Conservation (phyloP, 2,329 filamentous ascomycete genomes). For the Fusarium robinianum region DNA sequence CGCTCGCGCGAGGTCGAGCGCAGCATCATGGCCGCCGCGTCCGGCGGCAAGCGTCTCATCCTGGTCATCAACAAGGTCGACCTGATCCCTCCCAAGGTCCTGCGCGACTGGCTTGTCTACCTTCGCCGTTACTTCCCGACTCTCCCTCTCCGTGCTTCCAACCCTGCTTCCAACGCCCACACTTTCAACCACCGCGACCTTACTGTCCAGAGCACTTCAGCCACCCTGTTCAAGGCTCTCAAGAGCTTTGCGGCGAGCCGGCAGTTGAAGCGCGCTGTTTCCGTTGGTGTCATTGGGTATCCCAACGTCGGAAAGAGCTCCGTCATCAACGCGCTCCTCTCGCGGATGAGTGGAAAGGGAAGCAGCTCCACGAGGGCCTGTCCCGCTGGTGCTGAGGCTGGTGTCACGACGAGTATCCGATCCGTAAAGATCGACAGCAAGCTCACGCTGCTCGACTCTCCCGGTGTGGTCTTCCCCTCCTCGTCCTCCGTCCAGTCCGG, state of each 20-base stretch:
- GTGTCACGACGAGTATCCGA: constrained; percentile 85
- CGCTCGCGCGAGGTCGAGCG: constrained; percentile 89
- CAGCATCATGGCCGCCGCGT: constrained; percentile 85
- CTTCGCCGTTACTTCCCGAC: constrained; percentile 90
- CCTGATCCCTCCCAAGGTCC: constrained; percentile 77
- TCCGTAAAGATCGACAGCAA: constrained; percentile 95
- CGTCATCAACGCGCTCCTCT: constrained; percentile 90
- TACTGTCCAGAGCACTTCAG: constrained; percentile 82
- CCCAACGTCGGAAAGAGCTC: constrained; percentile 97
- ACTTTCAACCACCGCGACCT: constrained; percentile 92
- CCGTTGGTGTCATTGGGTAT: constrained; percentile 92
- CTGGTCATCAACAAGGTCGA: constrained; percentile 96
- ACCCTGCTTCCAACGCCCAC: constrained; percentile 80
- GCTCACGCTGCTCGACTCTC: constrained; percentile 89
- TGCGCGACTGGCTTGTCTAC: constrained; percentile 83
- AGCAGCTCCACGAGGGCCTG: constrained; percentile 66
- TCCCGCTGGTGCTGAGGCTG: constrained; percentile 87
- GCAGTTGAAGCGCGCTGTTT: constrained; percentile 85
- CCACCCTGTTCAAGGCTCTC: constrained; percentile 83
- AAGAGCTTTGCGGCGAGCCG: constrained; percentile 85
- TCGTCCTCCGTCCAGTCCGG: constrained; percentile 48
- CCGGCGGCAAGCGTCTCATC: constrained; percentile 83
- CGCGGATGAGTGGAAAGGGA: constrained; percentile 71
- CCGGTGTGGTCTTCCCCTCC: constrained; percentile 91
- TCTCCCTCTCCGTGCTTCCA: constrained; percentile 83